A percentile compares a stretch with the other conserved stretches of the same genome.
Conservation (phyloP, 345 rosid genomes). For the Kandelia obovata region DNA sequence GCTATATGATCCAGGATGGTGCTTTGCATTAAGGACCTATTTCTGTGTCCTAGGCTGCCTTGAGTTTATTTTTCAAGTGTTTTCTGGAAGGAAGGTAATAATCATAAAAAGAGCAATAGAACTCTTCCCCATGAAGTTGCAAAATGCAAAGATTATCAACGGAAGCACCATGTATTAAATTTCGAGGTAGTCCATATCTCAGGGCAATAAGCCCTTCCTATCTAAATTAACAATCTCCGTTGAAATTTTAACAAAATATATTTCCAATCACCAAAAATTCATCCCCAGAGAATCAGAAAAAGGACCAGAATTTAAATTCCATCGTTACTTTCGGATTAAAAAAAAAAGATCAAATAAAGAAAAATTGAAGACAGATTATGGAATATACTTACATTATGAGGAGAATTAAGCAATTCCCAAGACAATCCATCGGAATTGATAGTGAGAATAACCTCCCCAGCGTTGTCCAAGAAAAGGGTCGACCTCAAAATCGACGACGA, state of each 20-base stretch:
- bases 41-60: too few species aligned
- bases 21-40: background rate
- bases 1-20: background rate
- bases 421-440: constrained; percentile 61
- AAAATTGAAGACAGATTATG: background rate
- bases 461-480: constrained; percentile 53
- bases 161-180: too few species aligned
- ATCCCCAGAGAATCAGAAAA: background rate
- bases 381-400: constrained; percentile 41
- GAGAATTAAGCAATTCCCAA: constrained; percentile 58
- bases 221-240: background rate
- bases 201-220: too few species aligned
- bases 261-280: background rate
- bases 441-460: constrained; percentile 59
- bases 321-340: too few species aligned
- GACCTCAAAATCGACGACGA: constrained; percentile 28
- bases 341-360: background rate
- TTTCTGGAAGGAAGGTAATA: background rate
- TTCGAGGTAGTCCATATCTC: too few species aligned
- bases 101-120: background rate
- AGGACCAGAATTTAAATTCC: too few species aligned
- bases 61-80: background rate
- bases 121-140: too few species aligned
- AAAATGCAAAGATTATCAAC: too few species aligned
- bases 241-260: background rate